Percentiles rank a stretch among this genome's conserved stretches.
Conservation (phyloP, 2,329 filamentous ascomycete species). For the Colletotrichum destructivum region DNA sequence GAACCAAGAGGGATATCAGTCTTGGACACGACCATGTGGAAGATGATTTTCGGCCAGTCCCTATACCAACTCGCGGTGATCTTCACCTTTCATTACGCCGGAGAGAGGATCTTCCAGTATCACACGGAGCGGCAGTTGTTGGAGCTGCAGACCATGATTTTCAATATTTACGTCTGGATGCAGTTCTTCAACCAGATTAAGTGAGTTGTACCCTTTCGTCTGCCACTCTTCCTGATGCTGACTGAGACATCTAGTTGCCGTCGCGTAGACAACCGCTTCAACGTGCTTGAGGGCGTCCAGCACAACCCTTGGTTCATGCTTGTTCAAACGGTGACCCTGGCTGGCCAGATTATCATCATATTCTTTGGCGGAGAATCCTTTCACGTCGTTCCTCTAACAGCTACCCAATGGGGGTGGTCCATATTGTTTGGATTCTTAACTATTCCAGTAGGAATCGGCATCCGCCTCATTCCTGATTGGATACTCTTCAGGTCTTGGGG, state of each 20-base stretch:
- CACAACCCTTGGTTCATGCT: constrained; percentile 83
- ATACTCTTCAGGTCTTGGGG: too few relatives aligned
- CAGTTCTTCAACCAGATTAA: constrained; percentile 91
- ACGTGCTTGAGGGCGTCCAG: constrained; percentile 84
- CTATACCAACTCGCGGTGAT: constrained; percentile 78
- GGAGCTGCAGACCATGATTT: constrained; percentile 76
- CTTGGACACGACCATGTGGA: constrained; percentile 84
- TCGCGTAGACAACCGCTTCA: constrained; percentile 85
- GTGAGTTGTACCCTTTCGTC: too few relatives aligned
- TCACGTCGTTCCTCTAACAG: constrained; percentile 71
- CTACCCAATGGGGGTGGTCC: constrained; percentile 77
- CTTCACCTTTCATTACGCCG: constrained; percentile 74
- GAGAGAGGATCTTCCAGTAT: constrained; percentile 62
- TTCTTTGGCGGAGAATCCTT: constrained; percentile 80
- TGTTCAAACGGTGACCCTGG: constrained; percentile 77
- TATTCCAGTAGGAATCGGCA: constrained; percentile 69
- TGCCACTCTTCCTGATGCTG: too few relatives aligned
- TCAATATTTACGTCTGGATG: constrained; percentile 93
- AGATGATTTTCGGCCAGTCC: constrained; percentile 84
- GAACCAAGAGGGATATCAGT: constrained; percentile 49
- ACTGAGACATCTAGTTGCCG: constrained; percentile 65
- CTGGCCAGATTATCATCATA: constrained; percentile 80
- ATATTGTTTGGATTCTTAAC: constrained; percentile 77
- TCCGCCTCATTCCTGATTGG: constrained; percentile 58
- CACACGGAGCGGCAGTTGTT: constrained; percentile 47